Percentiles rank a stretch among this genome's conserved stretches.
Conservation (phyloP, 768 basidiomycete species). For the Lactarius indigo region DNA sequence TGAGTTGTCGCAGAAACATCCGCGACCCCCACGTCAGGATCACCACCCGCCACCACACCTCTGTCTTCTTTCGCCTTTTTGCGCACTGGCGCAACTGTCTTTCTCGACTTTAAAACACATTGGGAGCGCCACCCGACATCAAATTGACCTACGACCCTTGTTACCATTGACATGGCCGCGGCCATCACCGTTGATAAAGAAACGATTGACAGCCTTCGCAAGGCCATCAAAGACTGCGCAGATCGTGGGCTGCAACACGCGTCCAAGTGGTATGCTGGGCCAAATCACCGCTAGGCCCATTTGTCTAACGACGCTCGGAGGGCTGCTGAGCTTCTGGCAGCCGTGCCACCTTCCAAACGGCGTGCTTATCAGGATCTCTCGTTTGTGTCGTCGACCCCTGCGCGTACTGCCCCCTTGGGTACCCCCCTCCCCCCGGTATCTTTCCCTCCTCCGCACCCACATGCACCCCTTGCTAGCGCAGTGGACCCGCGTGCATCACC, state of each 20-base stretch:
- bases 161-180: constrained; percentile 8
- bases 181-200: constrained; percentile 41
- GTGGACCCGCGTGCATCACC: constrained; percentile 8
- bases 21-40: background rate
- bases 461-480: constrained; percentile 19
- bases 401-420: constrained; percentile 33
- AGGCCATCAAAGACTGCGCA: constrained; percentile 66
- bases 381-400: constrained; percentile 61
- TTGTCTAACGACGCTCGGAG: constrained; percentile 36
- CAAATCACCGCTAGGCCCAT: background rate
- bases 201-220: constrained; percentile 53
- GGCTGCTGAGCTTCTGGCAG: constrained; percentile 73
- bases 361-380: constrained; percentile 31
- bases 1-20: background rate
- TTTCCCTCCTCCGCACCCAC: constrained; percentile 18
- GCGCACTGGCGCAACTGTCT: background rate
- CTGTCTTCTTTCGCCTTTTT: background rate
- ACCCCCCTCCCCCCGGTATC: constrained; percentile 20
- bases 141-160: background rate
- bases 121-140: background rate
- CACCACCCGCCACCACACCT: too few relatives aligned
- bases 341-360: constrained; percentile 50
- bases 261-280: constrained; percentile 64
- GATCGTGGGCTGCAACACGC: constrained; percentile 67
- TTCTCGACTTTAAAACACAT: background rate